A percentile compares a stretch with the other conserved stretches of the same genome.
phyloP scores from a whole-genome alignment of 176 grass and related monocot genomes.

The Melocanna baccifera region DNA sequence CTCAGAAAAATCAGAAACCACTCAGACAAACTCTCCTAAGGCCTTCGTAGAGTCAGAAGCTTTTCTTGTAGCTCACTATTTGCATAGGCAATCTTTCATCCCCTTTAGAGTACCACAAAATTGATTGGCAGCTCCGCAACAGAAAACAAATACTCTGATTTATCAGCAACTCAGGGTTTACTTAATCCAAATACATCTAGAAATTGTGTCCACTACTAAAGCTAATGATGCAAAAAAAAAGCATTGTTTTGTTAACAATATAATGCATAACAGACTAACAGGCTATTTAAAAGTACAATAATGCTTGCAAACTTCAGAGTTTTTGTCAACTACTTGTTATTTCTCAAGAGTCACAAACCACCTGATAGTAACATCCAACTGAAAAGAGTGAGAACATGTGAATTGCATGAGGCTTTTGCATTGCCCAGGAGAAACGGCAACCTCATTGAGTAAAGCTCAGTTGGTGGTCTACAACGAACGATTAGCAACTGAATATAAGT shows the following conservation, averaged over 20 bases:
- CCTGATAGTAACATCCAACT: constrained; percentile 50
- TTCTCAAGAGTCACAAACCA: constrained; percentile 10
- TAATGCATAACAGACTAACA: neutral
- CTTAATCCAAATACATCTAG: neutral
- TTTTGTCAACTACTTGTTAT: neutral
- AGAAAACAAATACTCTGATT: neutral
- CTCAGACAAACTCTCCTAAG: neutral
- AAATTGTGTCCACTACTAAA: neutral
- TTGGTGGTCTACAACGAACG: constrained; percentile 6
- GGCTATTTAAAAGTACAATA: neutral
- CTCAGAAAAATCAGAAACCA: constrained; percentile 13
- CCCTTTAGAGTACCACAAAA: neutral
- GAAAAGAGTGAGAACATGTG: constrained; percentile 41
- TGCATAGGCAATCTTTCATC: constrained; percentile 2
- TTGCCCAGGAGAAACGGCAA: constrained; percentile 22
- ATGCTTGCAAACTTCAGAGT: neutral
- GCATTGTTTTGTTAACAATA: neutral
- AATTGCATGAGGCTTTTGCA: neutral
- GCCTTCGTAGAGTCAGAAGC: neutral
- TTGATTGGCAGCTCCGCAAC: neutral
- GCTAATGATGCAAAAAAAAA: neutral
- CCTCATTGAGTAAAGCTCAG: neutral
- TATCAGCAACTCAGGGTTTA: neutral
- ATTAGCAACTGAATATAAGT: constrained; percentile 13
- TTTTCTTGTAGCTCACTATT: constrained; percentile 16